A percentile compares a stretch with the other conserved stretches of the same genome.
phyloP scores from a whole-genome alignment of 805 yeast species.

The Tetrapisispora taiwanensis region DNA sequence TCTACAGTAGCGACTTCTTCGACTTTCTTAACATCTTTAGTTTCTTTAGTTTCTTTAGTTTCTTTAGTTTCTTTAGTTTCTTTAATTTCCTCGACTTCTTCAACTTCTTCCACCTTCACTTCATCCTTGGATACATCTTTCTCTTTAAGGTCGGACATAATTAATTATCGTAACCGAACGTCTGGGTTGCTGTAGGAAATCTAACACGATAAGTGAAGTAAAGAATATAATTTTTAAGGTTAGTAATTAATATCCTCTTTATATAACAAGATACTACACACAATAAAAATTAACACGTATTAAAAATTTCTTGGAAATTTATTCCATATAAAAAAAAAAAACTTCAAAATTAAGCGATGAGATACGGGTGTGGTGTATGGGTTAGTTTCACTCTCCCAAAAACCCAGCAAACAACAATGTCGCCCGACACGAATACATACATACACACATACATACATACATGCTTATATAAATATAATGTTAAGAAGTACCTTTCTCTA shows the following conservation, averaged over 20 bases:
- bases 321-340: too few relatives aligned
- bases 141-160: neutral
- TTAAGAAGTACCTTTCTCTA: constrained; percentile 72
- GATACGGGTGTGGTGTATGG: neutral
- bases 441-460: neutral
- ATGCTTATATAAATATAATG: constrained; percentile 31
- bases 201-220: too few relatives aligned
- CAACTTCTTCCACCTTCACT: neutral
- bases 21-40: neutral
- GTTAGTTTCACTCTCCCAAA: neutral
- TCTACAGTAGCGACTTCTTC: neutral
- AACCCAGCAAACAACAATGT: too few relatives aligned
- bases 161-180: too few relatives aligned
- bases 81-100: neutral
- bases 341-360: too few relatives aligned
- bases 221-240: too few relatives aligned
- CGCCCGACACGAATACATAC: too few relatives aligned
- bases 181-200: neutral
- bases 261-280: too few relatives aligned
- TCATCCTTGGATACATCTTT: neutral
- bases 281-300: neutral
- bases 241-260: too few relatives aligned
- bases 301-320: neutral
- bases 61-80: neutral
- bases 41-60: neutral